Conservation (phyloP, 306 rosid species). For the Castanea sativa region DNA sequence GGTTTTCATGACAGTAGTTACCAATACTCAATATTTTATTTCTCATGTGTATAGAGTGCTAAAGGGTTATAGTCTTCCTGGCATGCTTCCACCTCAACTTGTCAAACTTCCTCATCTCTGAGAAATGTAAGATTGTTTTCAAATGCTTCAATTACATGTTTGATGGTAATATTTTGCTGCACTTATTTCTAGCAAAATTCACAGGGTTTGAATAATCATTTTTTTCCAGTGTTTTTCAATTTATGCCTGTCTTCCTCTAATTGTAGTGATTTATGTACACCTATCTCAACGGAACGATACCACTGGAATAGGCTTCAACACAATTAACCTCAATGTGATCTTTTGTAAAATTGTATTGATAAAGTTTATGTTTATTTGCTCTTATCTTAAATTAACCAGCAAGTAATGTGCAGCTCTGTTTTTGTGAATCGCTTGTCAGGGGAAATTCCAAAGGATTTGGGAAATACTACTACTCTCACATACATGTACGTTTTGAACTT, state of each 20-base stretch:
- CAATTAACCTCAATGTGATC: constrained; percentile 18
- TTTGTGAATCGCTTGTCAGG: constrained; percentile 27
- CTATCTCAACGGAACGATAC: constrained; percentile 26
- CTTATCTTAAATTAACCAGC: neutral
- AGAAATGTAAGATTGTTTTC: constrained; percentile 53
- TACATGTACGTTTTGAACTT: constrained; percentile 11
- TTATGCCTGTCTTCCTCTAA: neutral
- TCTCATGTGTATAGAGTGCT: constrained; percentile 35
- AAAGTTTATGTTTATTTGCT: constrained; percentile 16
- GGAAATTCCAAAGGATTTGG: constrained; percentile 32
- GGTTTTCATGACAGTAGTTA: constrained; percentile 3
- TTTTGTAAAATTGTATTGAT: constrained; percentile 20
- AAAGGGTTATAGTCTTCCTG: constrained; percentile 58
- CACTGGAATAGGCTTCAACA: constrained; percentile 19
- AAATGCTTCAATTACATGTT: constrained; percentile 8
- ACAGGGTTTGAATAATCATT: neutral
- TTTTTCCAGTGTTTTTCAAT: constrained; percentile 1
- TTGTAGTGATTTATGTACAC: constrained; percentile 32
- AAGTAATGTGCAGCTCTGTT: constrained; percentile 26
- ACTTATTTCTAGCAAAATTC: neutral
- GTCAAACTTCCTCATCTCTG: constrained; percentile 70
- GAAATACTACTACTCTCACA: constrained; percentile 17
- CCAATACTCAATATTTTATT: neutral
- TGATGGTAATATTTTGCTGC: neutral
- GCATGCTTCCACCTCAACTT: constrained; percentile 76